Evolutionary conservation across 139 green algal species (phyloP).

Genomic region (Chlorella sp.): DNA sequence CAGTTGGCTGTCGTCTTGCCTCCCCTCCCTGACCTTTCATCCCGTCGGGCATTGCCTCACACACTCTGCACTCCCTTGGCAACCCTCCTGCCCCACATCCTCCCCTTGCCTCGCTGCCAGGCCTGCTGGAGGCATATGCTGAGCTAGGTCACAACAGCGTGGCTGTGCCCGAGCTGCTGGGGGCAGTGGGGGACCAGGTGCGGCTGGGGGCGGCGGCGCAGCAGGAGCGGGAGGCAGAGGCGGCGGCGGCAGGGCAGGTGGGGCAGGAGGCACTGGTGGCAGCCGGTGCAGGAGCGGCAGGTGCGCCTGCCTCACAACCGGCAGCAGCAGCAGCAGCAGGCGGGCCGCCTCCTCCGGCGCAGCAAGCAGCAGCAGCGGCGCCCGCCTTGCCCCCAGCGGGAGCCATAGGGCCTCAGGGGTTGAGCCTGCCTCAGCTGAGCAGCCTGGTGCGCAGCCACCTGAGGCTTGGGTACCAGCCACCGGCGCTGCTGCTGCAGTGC

Average conservation of each 20-base stretch:
- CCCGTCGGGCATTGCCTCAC: too few relatives aligned
- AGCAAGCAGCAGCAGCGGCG: neutral
- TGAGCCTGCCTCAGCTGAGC: neutral
- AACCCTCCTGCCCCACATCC: neutral
- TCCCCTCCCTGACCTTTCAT: too few relatives aligned
- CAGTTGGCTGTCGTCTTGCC: too few relatives aligned
- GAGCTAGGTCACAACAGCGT: conserved; percentile 47
- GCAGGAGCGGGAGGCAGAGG: neutral
- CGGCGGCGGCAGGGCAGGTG: neutral
- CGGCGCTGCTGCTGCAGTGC: conserved; percentile 19
- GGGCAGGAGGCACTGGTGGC: neutral
- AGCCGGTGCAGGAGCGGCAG: neutral
- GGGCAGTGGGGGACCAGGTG: conserved; percentile 50
- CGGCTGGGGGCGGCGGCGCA: conserved; percentile 5
- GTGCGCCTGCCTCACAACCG: neutral
- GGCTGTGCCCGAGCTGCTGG: conserved; percentile 55
- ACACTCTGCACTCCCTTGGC: too few relatives aligned
- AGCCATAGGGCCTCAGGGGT: neutral
- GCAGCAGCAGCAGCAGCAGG: neutral
- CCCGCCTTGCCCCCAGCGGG: neutral
- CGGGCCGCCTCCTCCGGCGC: too few relatives aligned
- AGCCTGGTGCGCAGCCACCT: conserved; percentile 22
- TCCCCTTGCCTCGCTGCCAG: neutral
- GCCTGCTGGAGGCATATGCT: conserved; percentile 50
- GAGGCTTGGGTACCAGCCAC: conserved; percentile 26